Base-by-base conservation (phyloP, 148 eudicot species). In the Arbutus unedo region DNA sequence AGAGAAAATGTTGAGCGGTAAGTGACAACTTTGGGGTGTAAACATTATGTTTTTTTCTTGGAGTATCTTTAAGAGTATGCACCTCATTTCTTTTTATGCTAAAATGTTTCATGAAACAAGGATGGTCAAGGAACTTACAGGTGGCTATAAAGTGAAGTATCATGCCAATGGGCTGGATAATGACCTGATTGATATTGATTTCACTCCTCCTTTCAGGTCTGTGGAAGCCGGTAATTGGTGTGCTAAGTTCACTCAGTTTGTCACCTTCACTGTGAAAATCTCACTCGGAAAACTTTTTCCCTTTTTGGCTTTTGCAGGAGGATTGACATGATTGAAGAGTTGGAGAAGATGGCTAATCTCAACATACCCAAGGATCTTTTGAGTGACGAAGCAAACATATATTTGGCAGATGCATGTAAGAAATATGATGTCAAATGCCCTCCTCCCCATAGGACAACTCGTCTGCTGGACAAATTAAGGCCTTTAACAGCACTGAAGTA, bases 131-230 rank as follows among this genome's bases (percentile, higher is more conserved):
- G 93, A 96, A 84, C 93, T 94, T 84, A 93, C 98, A 0, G 99
- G 99, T 54, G 92, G 98, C 15, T 96, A 93, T 85, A 82, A 87
- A 76, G 85, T 96, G 11, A 92, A 89, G 81, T 96, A 94, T 82
- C 99, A 96, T 83, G 90, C 99, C 3, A 94, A 94, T 89, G 98
- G 99, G 48, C 83, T 88, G 47, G 91, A 89, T 43, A 87, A 90
- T 70, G 98, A 96, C 54, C 98, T 94, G 8, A 91, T 96, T 83
- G 95, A 92, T 88, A 96, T 96, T 51, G 98, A 96, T 83, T 96
- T 96, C 71, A 94, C 99, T 54, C 99, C 99, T 45, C 99, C 99
- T 77, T 96, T 94, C 94, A 94, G 99, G 99, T 94, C 21, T 48
- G 50, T 83, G 81, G 50, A 81, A 11, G 50, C 23, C 51, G 18